These are phyloP conservation scores for Linum trigynum DNA, from an alignment of 345 rosid genomes.

Conservation along the genomic window DNA sequence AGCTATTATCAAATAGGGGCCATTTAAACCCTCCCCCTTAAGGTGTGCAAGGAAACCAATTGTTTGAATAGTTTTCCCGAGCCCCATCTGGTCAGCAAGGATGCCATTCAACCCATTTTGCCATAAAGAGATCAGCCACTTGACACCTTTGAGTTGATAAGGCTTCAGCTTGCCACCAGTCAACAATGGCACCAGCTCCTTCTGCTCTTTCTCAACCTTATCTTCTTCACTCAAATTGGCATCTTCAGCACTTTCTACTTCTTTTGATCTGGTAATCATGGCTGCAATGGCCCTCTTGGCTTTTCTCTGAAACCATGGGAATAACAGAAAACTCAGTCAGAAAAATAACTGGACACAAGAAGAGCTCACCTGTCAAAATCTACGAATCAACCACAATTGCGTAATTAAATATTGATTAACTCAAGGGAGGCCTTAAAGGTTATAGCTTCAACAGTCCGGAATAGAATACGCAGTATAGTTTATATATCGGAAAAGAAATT, in stretches of 20 bases:
- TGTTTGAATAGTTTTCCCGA: constrained; percentile 95
- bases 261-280: constrained; percentile 73
- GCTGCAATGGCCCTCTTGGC: constrained; percentile 92
- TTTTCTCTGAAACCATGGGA: constrained; percentile 36
- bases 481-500: not conserved
- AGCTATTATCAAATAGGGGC: constrained; percentile 86
- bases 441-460: too few relatives aligned
- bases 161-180: constrained; percentile 85
- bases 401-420: too few relatives aligned
- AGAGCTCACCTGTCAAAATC: too few relatives aligned
- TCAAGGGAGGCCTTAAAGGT: too few relatives aligned
- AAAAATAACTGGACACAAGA: not conserved
- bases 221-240: constrained; percentile 61
- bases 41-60: constrained; percentile 86
- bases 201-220: constrained; percentile 64
- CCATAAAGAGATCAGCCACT: constrained; percentile 94
- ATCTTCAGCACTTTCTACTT: constrained; percentile 35
- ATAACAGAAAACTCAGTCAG: constrained; percentile 1
- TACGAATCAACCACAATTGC: too few relatives aligned
- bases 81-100: constrained; percentile 99
- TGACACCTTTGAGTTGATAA: constrained; percentile 93
- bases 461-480: too few relatives aligned
- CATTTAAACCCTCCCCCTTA: constrained; percentile 75
- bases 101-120: constrained; percentile 94
- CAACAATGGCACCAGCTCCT: constrained; percentile 69